Percentiles rank a stretch among this genome's conserved stretches.
These are phyloP conservation scores for Catenaria anguillulae DNA, from an alignment of 371 early-diverging fungal species.

Conservation along the genomic window DNA sequence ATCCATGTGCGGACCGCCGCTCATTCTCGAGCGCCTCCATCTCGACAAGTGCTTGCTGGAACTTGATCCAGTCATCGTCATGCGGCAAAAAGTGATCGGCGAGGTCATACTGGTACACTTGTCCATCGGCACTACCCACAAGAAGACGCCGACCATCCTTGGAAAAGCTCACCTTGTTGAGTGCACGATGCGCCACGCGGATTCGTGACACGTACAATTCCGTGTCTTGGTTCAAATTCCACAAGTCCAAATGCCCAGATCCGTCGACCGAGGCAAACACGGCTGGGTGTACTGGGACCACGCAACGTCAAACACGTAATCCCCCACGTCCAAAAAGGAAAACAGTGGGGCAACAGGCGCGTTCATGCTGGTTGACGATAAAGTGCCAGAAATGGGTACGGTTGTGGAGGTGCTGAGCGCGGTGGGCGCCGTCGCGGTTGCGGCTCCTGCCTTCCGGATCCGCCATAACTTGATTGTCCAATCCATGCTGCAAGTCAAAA, in stretches of 20 bases:
- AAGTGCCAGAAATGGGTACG: no score
- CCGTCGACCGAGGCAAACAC: slow-evolving; percentile 86
- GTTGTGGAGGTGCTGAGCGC: neutral
- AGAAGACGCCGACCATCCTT: slow-evolving; percentile 67
- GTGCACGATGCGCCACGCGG: slow-evolving; percentile 31
- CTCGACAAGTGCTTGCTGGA: slow-evolving; percentile 49
- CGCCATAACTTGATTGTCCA: slow-evolving; percentile 95
- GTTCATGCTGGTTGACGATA: no score
- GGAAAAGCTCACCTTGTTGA: slow-evolving; percentile 87
- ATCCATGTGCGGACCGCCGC: no score
- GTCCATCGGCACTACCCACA: slow-evolving; percentile 75
- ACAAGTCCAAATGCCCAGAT: slow-evolving; percentile 70
- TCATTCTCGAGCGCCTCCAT: slow-evolving; percentile 42
- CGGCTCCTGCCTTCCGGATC: slow-evolving; percentile 28
- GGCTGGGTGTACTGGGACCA: slow-evolving; percentile 92
- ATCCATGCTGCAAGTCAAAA: slow-evolving; percentile 77
- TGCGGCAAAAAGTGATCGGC: slow-evolving; percentile 53
- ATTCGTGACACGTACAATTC: slow-evolving; percentile 36
- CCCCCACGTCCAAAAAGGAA: slow-evolving; percentile 80
- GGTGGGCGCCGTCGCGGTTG: neutral
- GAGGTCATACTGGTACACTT: slow-evolving; percentile 74
- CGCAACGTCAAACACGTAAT: slow-evolving; percentile 88
- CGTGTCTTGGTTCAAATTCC: slow-evolving; percentile 76
- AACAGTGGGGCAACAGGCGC: slow-evolving; percentile 37
- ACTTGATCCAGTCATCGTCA: slow-evolving; percentile 50